Evolutionary conservation across 805 yeast genomes (phyloP).

Genomic region (Komagataella mondaviorum): DNA sequence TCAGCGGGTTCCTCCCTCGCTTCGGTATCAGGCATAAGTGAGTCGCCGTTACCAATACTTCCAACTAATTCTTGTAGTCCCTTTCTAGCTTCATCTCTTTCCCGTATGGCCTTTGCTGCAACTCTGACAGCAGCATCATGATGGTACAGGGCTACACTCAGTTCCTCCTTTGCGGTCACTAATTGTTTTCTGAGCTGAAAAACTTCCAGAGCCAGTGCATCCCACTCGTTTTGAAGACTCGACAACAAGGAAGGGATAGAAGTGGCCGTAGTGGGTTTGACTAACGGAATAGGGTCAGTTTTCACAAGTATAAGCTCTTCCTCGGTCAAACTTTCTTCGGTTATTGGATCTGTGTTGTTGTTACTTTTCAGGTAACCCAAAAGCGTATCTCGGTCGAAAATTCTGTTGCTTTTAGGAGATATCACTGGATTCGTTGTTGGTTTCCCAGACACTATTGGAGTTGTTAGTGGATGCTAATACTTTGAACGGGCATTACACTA

Average conservation of each 20-base stretch:
- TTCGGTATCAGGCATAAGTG: background rate
- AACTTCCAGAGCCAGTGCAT: slow-evolving; percentile 68
- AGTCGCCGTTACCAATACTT: slow-evolving; percentile 19
- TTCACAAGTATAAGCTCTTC: slow-evolving; percentile 41
- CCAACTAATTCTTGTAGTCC: slow-evolving; percentile 46
- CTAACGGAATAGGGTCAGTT: slow-evolving; percentile 16
- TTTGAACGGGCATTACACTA: background rate
- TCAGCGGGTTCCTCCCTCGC: slow-evolving; percentile 1
- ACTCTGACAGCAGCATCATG: slow-evolving; percentile 88
- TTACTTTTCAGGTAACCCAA: slow-evolving; percentile 48
- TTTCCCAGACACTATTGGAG: slow-evolving; percentile 42
- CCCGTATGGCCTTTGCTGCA: slow-evolving; percentile 61
- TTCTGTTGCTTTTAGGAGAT: slow-evolving; percentile 53
- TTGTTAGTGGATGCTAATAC: background rate
- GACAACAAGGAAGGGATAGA: slow-evolving; percentile 73
- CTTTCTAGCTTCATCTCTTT: slow-evolving; percentile 58
- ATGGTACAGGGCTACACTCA: slow-evolving; percentile 66
- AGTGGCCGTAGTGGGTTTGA: slow-evolving; percentile 31
- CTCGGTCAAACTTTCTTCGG: slow-evolving; percentile 40
- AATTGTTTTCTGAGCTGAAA: slow-evolving; percentile 67
- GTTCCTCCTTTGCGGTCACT: slow-evolving; percentile 49
- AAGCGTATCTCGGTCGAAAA: slow-evolving; percentile 55
- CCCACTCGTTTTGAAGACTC: slow-evolving; percentile 82
- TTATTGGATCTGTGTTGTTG: slow-evolving; percentile 60
- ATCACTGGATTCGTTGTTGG: slow-evolving; percentile 61